phyloP scores from a whole-genome alignment of 164 flowering plant genomes.

The Kalanchoe fedtschenkoi region DNA sequence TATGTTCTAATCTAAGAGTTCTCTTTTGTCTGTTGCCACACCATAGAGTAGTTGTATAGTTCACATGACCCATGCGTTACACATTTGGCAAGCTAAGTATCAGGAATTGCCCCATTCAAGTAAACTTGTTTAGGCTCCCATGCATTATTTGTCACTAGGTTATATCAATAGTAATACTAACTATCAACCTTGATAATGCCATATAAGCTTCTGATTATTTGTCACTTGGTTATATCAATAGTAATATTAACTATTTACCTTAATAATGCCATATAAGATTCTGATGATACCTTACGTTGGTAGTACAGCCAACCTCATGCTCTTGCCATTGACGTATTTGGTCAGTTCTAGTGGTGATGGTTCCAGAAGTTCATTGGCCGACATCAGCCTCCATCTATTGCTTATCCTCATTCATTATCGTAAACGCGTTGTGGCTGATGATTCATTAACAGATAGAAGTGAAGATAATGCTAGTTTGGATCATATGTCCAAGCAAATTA shows the following conservation, averaged over 20 bases:
- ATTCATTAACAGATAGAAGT: conserved; percentile 22
- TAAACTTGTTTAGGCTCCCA: neutral
- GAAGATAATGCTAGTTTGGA: conserved; percentile 32
- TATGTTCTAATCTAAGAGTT: neutral
- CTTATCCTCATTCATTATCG: conserved; percentile 74
- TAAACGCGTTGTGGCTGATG: conserved; percentile 40
- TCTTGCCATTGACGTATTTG: conserved; percentile 67
- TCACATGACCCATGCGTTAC: neutral
- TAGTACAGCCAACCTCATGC: conserved; percentile 70
- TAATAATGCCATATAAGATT: neutral
- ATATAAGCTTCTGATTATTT: conserved; percentile 11
- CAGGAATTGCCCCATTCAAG: too few species aligned
- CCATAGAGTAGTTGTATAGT: neutral
- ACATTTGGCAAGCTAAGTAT: neutral
- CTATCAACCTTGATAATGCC: neutral
- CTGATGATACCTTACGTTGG: conserved; percentile 15
- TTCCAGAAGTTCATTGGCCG: conserved; percentile 63
- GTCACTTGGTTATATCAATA: neutral
- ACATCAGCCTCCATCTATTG: conserved; percentile 61
- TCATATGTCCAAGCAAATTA: conserved; percentile 32
- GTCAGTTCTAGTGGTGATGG: conserved; percentile 56
- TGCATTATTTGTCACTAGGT: neutral
- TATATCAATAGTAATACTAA: too few species aligned
- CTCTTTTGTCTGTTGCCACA: neutral
- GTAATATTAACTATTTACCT: too few species aligned